Percentiles rank a stretch among this genome's conserved stretches.
phyloP scores from a whole-genome alignment of 225 moss, liverwort and hornwort species.

The Marchantia paleacea region DNA sequence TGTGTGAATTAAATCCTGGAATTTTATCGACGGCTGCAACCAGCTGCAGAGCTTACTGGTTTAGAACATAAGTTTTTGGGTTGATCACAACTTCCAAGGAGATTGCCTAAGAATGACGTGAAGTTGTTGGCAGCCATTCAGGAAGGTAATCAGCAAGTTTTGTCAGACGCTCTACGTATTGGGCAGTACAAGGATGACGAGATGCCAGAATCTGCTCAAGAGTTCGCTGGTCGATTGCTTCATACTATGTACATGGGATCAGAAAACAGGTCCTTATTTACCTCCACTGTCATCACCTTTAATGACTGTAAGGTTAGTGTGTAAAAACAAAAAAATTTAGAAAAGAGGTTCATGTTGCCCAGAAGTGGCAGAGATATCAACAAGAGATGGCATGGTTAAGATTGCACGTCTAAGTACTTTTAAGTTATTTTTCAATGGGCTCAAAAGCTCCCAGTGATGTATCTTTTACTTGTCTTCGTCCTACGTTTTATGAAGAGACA shows the following conservation, averaged over 20 bases:
- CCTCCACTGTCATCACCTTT: not conserved
- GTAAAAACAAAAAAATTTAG: not conserved
- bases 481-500: too few relatives aligned
- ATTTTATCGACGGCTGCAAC: not conserved
- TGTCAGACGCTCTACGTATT: constrained; percentile 74
- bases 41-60: not conserved
- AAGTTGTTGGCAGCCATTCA: constrained; percentile 45
- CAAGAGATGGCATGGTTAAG: too few relatives aligned
- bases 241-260: constrained; percentile 90
- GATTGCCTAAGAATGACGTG: not conserved
- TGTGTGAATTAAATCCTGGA: not conserved
- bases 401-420: too few relatives aligned
- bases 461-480: too few relatives aligned
- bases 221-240: constrained; percentile 71
- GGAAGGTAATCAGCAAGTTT: constrained; percentile 77
- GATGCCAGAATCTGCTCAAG: constrained; percentile 55
- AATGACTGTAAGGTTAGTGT: not conserved
- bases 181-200: constrained; percentile 71
- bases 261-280: constrained; percentile 60
- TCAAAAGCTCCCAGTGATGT: too few relatives aligned
- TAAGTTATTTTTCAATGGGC: too few relatives aligned
- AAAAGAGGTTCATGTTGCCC: not conserved
- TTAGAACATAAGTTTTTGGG: not conserved
- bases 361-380: too few relatives aligned
- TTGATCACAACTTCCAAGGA: not conserved